These are phyloP conservation scores for Paramarasmius palmivorus DNA, from an alignment of 1,284 basidiomycete species.

Conservation along the genomic window DNA sequence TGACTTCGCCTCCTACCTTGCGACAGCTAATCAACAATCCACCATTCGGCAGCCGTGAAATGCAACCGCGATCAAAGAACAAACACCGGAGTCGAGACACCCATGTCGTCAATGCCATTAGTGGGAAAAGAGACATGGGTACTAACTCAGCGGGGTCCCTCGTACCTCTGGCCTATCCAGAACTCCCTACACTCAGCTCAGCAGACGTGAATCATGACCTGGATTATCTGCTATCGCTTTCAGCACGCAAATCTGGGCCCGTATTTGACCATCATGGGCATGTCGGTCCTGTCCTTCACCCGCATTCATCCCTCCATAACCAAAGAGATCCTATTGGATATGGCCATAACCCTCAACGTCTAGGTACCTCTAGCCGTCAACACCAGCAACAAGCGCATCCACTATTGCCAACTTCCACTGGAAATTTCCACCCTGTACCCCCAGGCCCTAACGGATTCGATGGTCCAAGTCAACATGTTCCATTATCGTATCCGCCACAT, in stretches of 20 bases:
- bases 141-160: slow-evolving; percentile 4
- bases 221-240: slow-evolving; percentile 51
- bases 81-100: slow-evolving; percentile 1
- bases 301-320: background rate
- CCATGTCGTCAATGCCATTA: slow-evolving; percentile 25
- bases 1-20: slow-evolving; percentile 33
- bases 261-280: slow-evolving; percentile 2
- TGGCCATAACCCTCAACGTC: background rate
- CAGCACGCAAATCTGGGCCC: slow-evolving; percentile 15
- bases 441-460: background rate
- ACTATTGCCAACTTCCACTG: background rate
- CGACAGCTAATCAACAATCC: background rate
- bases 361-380: background rate
- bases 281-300: background rate
- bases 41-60: background rate
- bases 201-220: slow-evolving; percentile 56
- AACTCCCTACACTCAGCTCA: slow-evolving; percentile 49
- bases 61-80: background rate
- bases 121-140: slow-evolving; percentile 18
- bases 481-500: background rate
- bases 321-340: background rate
- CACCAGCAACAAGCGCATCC: background rate
- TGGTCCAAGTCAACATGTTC: background rate
- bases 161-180: slow-evolving; percentile 47
- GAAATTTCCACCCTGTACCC: background rate